Conservation (phyloP, 2,329 filamentous ascomycete genomes). For the Paraphaeosphaeria sporulosa region DNA sequence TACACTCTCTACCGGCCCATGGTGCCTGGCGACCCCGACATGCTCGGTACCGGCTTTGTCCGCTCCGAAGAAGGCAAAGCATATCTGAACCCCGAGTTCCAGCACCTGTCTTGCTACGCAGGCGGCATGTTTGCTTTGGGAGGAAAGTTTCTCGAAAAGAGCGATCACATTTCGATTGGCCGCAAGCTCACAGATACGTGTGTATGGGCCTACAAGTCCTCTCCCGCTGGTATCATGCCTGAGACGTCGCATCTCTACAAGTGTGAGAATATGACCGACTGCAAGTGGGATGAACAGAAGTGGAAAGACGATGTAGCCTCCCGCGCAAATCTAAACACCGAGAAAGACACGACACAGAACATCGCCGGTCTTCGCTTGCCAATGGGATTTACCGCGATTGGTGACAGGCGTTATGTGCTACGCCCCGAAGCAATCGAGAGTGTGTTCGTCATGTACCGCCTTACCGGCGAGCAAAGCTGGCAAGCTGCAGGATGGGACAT, state of each 20-base stretch:
- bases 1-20: constrained; percentile 60
- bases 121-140: constrained; percentile 70
- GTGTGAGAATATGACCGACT: constrained; percentile 54
- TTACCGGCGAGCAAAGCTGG: constrained; percentile 61
- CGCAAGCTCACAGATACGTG: constrained; percentile 66
- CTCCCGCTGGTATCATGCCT: constrained; percentile 67
- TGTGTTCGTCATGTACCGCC: constrained; percentile 67
- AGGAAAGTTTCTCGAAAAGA: constrained; percentile 63
- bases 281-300: constrained; percentile 62
- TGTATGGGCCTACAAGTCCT: constrained; percentile 68
- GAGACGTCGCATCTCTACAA: constrained; percentile 63
- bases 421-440: constrained; percentile 67
- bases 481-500: constrained; percentile 59
- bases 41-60: constrained; percentile 56
- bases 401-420: constrained; percentile 57
- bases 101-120: constrained; percentile 67
- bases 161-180: constrained; percentile 63
- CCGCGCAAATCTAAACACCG: constrained; percentile 30
- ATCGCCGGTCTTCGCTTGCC: constrained; percentile 52
- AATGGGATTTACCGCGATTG: constrained; percentile 53
- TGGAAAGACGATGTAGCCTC: constrained; percentile 55
- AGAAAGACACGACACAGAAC: constrained; percentile 43
- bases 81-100: constrained; percentile 58
- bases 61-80: constrained; percentile 41
- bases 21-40: constrained; percentile 54